phyloP scores from a whole-genome alignment of 2,329 filamentous ascomycete species.

The Fusarium keratoplasticum region DNA sequence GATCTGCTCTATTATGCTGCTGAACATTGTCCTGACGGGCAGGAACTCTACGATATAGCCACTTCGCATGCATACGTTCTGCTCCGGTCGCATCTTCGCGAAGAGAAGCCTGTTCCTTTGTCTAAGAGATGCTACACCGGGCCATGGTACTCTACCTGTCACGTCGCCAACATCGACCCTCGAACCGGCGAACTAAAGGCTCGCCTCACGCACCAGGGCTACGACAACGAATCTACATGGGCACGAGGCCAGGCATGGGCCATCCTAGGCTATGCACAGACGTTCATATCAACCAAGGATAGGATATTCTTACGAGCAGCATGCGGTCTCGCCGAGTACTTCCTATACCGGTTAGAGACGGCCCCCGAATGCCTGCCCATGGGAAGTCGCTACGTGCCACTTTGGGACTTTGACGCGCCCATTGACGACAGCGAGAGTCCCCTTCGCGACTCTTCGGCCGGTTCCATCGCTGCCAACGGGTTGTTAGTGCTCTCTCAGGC shows the following conservation, averaged over 20 bases:
- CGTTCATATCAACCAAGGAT: conserved; percentile 60
- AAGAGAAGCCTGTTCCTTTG: conserved; percentile 34
- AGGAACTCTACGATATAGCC: conserved; percentile 49
- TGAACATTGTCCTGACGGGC: conserved; percentile 41
- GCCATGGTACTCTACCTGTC: conserved; percentile 35
- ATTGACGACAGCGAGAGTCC: conserved; percentile 37
- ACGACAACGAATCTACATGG: conserved; percentile 59
- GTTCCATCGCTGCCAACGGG: conserved; percentile 56
- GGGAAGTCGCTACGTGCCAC: conserved; percentile 42
- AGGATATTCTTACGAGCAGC: conserved; percentile 55
- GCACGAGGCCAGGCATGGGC: conserved; percentile 62
- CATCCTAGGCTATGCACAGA: conserved; percentile 61
- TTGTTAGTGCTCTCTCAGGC: conserved; percentile 54
- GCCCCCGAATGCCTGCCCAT: conserved; percentile 19
- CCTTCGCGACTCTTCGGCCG: conserved; percentile 51
- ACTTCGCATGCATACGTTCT: conserved; percentile 55
- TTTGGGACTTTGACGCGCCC: conserved; percentile 56
- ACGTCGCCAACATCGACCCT: conserved; percentile 57
- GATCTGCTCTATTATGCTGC: conserved; percentile 53
- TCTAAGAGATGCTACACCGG: conserved; percentile 31
- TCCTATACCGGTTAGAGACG: conserved; percentile 53
- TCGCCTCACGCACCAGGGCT: conserved; percentile 59
- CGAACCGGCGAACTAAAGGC: conserved; percentile 7
- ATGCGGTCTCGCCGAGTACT: conserved; percentile 59
- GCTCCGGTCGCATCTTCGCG: conserved; percentile 52